Conservation (phyloP, 164 flowering plant genomes). For the Aristolochia californica region DNA sequence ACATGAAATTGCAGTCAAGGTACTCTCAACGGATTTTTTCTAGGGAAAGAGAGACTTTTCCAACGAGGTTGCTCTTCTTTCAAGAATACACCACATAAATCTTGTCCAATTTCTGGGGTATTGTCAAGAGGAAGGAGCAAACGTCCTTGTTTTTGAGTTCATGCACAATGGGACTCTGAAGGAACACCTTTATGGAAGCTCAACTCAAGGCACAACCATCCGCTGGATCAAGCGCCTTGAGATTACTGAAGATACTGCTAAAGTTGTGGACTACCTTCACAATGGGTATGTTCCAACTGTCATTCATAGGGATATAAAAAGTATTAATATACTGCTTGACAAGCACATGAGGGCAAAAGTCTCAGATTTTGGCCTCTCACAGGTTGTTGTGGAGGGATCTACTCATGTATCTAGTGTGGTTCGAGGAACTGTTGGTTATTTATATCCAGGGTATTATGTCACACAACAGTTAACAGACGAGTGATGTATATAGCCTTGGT, state of each 20-base stretch:
- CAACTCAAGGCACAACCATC: slow-evolving; percentile 39
- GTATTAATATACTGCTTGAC: slow-evolving; percentile 94
- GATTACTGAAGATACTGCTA: slow-evolving; percentile 97
- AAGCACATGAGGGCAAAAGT: slow-evolving; percentile 95
- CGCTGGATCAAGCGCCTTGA: slow-evolving; percentile 94
- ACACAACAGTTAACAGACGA: slow-evolving; percentile 93
- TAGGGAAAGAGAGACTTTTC: slow-evolving; percentile 91
- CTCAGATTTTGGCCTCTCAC: slow-evolving; percentile 97
- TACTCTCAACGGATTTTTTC: slow-evolving; percentile 66
- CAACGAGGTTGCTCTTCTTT: slow-evolving; percentile 94
- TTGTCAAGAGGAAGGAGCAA: slow-evolving; percentile 87
- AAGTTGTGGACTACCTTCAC: slow-evolving; percentile 95
- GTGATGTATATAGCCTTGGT: slow-evolving; percentile 95
- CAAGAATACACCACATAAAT: slow-evolving; percentile 96
- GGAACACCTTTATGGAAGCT: slow-evolving; percentile 87
- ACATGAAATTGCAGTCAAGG: slow-evolving; percentile 93
- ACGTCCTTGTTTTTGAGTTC: slow-evolving; percentile 86
- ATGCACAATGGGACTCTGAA: slow-evolving; percentile 98
- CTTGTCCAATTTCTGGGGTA: slow-evolving; percentile 90
- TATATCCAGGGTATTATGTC: slow-evolving; percentile 97
- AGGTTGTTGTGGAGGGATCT: slow-evolving; percentile 85
- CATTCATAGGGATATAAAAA: slow-evolving; percentile 91
- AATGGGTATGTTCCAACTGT: slow-evolving; percentile 88
- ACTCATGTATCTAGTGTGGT: slow-evolving; percentile 92
- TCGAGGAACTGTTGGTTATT: slow-evolving; percentile 97